Evolutionary conservation across 192 early-diverging fungal genomes (phyloP).

Genomic region (Coemansia sp.): DNA sequence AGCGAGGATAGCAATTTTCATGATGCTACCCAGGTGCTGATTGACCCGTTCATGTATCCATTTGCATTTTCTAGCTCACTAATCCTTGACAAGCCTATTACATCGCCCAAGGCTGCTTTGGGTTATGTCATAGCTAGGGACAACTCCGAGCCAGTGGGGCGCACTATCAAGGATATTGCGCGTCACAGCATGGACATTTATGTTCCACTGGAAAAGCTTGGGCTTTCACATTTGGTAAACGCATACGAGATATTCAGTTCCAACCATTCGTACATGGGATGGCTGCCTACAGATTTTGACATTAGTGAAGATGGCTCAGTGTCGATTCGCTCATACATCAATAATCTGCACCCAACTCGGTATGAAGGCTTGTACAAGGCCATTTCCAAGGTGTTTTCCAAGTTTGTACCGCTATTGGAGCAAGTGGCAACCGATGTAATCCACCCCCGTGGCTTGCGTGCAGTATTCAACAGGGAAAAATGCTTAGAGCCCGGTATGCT

Average conservation of each 20-base stretch:
- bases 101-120: background rate
- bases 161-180: background rate
- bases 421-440: conserved; percentile 24
- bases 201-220: no score
- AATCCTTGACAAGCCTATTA: background rate
- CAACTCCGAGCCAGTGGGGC: background rate
- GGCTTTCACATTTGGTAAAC: background rate
- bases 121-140: background rate
- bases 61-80: background rate
- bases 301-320: background rate
- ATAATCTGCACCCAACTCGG: conserved; percentile 9
- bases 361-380: background rate
- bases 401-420: conserved; percentile 48
- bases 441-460: background rate
- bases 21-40: background rate
- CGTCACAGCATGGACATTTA: background rate
- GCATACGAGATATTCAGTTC: background rate
- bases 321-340: conserved; percentile 3
- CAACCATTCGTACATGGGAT: background rate
- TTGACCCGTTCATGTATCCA: conserved; percentile 3
- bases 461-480: background rate
- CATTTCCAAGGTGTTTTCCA: conserved; percentile 4
- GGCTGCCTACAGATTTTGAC: conserved; percentile 8
- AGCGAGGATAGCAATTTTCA: background rate
- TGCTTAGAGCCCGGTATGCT: background rate